Conservation (phyloP, 2,329 filamentous ascomycete genomes). For the Bimuria novae-zelandiae region DNA sequence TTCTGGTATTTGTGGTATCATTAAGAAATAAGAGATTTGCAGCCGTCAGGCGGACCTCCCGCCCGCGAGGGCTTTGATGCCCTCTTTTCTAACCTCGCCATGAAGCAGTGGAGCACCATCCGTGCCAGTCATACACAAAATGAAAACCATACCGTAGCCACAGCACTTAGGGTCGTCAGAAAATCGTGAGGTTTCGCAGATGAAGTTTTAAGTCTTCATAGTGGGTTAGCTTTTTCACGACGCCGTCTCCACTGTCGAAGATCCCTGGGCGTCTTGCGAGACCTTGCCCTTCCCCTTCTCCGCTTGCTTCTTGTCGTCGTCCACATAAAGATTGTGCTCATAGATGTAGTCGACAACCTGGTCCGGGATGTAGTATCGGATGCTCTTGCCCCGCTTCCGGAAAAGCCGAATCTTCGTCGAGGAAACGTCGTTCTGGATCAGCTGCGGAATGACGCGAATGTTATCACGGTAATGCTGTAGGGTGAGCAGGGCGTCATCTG, state of each 20-base stretch:
- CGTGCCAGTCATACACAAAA: background rate
- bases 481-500: slow-evolving; percentile 79
- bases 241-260: slow-evolving; percentile 20
- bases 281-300: slow-evolving; percentile 42
- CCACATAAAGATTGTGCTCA: slow-evolving; percentile 45
- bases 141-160: background rate
- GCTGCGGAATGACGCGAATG: slow-evolving; percentile 84
- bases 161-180: background rate
- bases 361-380: slow-evolving; percentile 49
- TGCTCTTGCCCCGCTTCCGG: slow-evolving; percentile 48
- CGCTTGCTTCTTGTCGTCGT: slow-evolving; percentile 43
- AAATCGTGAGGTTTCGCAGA: background rate
- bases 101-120: background rate
- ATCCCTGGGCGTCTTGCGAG: slow-evolving; percentile 25
- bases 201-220: background rate
- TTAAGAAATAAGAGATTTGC: slow-evolving; percentile 20
- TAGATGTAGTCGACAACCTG: slow-evolving; percentile 47
- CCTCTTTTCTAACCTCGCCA: slow-evolving; percentile 5
- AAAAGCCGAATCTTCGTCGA: slow-evolving; percentile 83
- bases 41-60: slow-evolving; percentile 7
- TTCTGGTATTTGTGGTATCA: slow-evolving; percentile 40
- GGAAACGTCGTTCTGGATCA: slow-evolving; percentile 85
- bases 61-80: slow-evolving; percentile 27
- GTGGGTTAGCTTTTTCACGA: slow-evolving; percentile 10
- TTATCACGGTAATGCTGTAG: slow-evolving; percentile 84